A percentile compares a stretch with the other conserved stretches of the same genome.
phyloP scores from a whole-genome alignment of 352 stramenopile species.

The Pythium diclinum region DNA sequence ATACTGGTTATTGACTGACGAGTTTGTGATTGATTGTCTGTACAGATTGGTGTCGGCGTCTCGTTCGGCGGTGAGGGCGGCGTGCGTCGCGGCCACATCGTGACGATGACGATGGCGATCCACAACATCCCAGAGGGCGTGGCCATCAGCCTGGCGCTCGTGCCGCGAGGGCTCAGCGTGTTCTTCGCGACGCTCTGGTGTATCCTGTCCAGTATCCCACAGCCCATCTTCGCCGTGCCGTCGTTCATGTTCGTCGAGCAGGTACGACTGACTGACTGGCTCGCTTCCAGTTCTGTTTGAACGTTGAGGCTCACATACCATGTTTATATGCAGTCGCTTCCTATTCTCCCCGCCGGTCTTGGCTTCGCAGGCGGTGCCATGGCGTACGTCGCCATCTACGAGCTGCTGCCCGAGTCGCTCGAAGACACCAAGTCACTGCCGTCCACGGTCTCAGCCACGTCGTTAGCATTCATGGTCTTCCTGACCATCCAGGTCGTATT shows the following conservation, averaged over 20 bases:
- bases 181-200: slow-evolving; percentile 87
- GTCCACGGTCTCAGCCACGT: slow-evolving; percentile 63
- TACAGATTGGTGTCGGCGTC: slow-evolving; percentile 93
- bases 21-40: background rate
- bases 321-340: slow-evolving; percentile 74
- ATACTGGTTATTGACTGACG: slow-evolving; percentile 1
- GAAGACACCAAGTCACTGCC: slow-evolving; percentile 81
- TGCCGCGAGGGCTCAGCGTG: slow-evolving; percentile 90
- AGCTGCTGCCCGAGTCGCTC: slow-evolving; percentile 77
- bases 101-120: slow-evolving; percentile 96
- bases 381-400: slow-evolving; percentile 92
- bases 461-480: slow-evolving; percentile 78
- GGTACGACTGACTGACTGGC: slow-evolving; percentile 9
- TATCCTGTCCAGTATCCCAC: slow-evolving; percentile 90
- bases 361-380: slow-evolving; percentile 97
- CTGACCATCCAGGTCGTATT: slow-evolving; percentile 80
- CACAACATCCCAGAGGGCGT: slow-evolving; percentile 99
- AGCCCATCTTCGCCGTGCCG: slow-evolving; percentile 97
- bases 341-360: slow-evolving; percentile 93
- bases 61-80: slow-evolving; percentile 94
- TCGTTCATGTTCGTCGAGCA: slow-evolving; percentile 91
- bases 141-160: slow-evolving; percentile 93
- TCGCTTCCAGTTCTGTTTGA: background rate
- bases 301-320: background rate
- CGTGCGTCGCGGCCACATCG: slow-evolving; percentile 94